Evolutionary conservation across 2,329 filamentous ascomycete species (phyloP).

Genomic region (Aspergillus sp.): DNA sequence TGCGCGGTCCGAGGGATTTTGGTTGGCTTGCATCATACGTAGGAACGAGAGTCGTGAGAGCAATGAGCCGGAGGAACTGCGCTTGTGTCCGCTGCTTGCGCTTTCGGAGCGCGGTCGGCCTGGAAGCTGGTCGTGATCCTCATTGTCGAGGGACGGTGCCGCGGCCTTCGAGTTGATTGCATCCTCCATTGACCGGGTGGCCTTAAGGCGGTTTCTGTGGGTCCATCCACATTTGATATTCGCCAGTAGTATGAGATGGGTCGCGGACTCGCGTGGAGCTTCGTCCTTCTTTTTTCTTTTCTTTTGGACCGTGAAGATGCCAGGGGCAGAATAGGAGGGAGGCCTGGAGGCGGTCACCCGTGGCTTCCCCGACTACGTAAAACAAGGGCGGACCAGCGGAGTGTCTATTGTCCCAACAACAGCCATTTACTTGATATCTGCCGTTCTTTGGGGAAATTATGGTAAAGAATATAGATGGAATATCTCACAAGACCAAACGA

Average conservation of each 20-base stretch:
- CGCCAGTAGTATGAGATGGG: not conserved
- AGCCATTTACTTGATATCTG: constrained; percentile 4
- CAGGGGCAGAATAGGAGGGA: constrained; percentile 2
- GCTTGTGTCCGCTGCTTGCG: constrained; percentile 46
- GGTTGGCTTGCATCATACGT: constrained; percentile 46
- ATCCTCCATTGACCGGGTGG: constrained; percentile 38
- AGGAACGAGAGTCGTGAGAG: constrained; percentile 71
- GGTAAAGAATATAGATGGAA: not conserved
- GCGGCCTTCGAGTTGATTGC: constrained; percentile 26
- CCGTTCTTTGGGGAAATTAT: not conserved
- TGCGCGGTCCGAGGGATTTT: constrained; percentile 34
- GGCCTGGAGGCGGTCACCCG: constrained; percentile 2
- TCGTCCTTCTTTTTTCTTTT: too few species aligned
- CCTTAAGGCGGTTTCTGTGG: constrained; percentile 21
- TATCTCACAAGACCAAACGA: not conserved
- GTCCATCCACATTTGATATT: constrained; percentile 21
- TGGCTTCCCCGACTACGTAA: not conserved
- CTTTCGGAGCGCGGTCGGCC: constrained; percentile 33
- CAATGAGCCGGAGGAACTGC: constrained; percentile 63
- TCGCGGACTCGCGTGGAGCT: not conserved
- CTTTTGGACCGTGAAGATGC: not conserved
- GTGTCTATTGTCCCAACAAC: not conserved
- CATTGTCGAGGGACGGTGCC: constrained; percentile 27
- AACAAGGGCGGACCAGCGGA: not conserved
- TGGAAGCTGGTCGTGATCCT: constrained; percentile 18